phyloP scores from a whole-genome alignment of 2,329 filamentous ascomycete genomes.

The Colletotrichum shisoi region DNA sequence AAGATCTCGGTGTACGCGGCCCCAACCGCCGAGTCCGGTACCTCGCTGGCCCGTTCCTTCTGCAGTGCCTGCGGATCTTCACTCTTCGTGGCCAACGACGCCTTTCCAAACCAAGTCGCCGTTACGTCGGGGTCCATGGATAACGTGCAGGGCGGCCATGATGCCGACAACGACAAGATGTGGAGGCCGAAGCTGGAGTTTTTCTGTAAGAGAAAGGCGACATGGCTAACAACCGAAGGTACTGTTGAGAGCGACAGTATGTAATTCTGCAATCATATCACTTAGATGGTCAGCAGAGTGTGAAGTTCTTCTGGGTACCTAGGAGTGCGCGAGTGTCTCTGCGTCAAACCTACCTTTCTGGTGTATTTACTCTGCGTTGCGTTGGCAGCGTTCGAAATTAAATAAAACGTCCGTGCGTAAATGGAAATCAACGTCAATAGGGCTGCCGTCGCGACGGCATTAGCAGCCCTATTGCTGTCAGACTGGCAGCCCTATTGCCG shows the following conservation, averaged over 20 bases:
- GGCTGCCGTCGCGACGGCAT: too few relatives aligned
- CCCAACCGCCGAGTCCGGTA: conserved; percentile 1
- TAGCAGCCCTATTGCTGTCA: too few relatives aligned
- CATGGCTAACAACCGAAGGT: conserved; percentile 4
- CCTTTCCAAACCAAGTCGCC: not conserved
- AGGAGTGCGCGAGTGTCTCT: not conserved
- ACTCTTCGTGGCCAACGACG: not conserved
- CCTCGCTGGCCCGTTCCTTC: not conserved
- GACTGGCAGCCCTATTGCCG: too few relatives aligned
- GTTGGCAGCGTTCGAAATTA: too few relatives aligned
- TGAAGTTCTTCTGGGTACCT: not conserved
- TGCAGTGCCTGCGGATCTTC: conserved; percentile 15
- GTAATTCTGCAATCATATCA: not conserved
- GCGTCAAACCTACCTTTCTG: not conserved
- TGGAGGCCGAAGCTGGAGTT: conserved; percentile 10
- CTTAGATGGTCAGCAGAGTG: not conserved
- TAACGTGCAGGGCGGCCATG: not conserved
- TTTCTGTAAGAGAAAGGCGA: conserved; percentile 8
- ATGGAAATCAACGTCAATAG: too few relatives aligned
- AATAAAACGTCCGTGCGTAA: too few relatives aligned
- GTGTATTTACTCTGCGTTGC: too few relatives aligned
- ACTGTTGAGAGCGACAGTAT: not conserved
- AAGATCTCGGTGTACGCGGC: conserved; percentile 3
- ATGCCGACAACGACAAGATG: not conserved
- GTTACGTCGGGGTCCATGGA: conserved; percentile 22